A percentile compares a stretch with the other conserved stretches of the same genome.
These are phyloP conservation scores for Dictyostelium citrinum DNA, from an alignment of 78 protist species.

Conservation along the genomic window DNA sequence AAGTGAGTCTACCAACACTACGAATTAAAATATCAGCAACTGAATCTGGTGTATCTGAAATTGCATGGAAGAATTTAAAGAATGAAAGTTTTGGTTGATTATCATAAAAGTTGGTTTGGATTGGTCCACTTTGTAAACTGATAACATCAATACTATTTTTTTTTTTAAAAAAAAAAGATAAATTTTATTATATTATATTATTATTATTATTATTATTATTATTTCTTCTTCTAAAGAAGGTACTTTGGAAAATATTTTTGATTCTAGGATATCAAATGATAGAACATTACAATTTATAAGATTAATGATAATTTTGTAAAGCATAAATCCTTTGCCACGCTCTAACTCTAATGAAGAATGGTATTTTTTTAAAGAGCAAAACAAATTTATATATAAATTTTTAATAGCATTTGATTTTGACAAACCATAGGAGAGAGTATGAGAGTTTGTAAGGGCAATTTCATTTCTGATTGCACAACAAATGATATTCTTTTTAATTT, in stretches of 20 bases:
- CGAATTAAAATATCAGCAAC: slow-evolving; percentile 56
- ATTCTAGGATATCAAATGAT: background rate
- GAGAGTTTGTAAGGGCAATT: background rate
- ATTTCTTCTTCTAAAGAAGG: background rate
- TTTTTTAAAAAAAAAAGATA: too few species aligned
- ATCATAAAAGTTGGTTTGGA: slow-evolving; percentile 74
- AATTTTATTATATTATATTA: too few species aligned
- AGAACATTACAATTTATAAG: background rate
- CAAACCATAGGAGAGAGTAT: background rate
- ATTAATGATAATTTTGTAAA: background rate
- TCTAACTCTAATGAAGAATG: background rate
- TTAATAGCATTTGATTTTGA: background rate
- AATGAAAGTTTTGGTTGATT: slow-evolving; percentile 61
- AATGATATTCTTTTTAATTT: background rate
- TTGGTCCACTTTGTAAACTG: slow-evolving; percentile 68
- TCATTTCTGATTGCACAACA: background rate
- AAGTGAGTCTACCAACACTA: slow-evolving; percentile 66
- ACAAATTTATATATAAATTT: background rate
- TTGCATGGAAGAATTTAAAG: slow-evolving; percentile 69
- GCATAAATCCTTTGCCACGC: background rate
- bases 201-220: too few species aligned
- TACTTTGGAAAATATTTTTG: background rate
- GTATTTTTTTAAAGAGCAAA: background rate
- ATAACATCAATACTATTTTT: slow-evolving; percentile 49
- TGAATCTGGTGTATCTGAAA: slow-evolving; percentile 74